These are phyloP conservation scores for Ceratocystis alfenasii DNA, from an alignment of 2,329 filamentous ascomycete genomes.

Conservation along the genomic window DNA sequence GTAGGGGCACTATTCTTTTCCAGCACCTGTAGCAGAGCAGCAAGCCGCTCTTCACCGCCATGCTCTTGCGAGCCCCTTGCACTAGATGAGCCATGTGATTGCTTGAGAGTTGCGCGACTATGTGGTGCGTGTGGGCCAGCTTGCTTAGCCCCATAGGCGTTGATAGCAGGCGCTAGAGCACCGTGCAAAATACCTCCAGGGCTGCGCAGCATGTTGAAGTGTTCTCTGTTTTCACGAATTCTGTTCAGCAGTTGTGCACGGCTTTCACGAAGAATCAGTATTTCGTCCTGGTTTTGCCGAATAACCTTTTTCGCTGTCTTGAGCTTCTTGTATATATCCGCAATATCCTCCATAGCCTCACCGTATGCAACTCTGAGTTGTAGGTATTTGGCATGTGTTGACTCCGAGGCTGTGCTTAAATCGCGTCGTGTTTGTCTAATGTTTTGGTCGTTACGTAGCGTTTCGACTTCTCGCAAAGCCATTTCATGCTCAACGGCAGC, in stretches of 20 bases:
- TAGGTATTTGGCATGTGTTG: slow-evolving; percentile 42
- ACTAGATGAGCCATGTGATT: slow-evolving; percentile 29
- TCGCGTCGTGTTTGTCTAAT: slow-evolving; percentile 49
- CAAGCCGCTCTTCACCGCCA: slow-evolving; percentile 52
- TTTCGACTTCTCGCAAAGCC: slow-evolving; percentile 76
- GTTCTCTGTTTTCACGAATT: slow-evolving; percentile 80
- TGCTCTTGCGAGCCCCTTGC: slow-evolving; percentile 11
- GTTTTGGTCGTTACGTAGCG: slow-evolving; percentile 62
- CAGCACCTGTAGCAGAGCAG: slow-evolving; percentile 67
- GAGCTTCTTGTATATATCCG: slow-evolving; percentile 50
- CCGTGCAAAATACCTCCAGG: slow-evolving; percentile 57
- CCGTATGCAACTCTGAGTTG: slow-evolving; percentile 57
- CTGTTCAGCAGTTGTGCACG: slow-evolving; percentile 66
- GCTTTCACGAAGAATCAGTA: slow-evolving; percentile 58
- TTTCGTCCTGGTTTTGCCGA: slow-evolving; percentile 63
- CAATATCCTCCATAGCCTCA: slow-evolving; percentile 53
- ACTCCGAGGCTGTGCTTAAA: slow-evolving; percentile 40
- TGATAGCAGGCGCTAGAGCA: slow-evolving; percentile 44
- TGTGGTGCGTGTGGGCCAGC: slow-evolving; percentile 28
- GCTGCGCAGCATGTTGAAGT: slow-evolving; percentile 67
- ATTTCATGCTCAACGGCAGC: slow-evolving; percentile 87
- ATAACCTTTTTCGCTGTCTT: slow-evolving; percentile 67
- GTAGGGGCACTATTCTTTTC: slow-evolving; percentile 60
- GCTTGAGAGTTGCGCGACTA: slow-evolving; percentile 33
- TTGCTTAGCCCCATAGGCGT: slow-evolving; percentile 18